phyloP scores from a whole-genome alignment of 805 yeast species.

The Wickerhamiella musiphila region DNA sequence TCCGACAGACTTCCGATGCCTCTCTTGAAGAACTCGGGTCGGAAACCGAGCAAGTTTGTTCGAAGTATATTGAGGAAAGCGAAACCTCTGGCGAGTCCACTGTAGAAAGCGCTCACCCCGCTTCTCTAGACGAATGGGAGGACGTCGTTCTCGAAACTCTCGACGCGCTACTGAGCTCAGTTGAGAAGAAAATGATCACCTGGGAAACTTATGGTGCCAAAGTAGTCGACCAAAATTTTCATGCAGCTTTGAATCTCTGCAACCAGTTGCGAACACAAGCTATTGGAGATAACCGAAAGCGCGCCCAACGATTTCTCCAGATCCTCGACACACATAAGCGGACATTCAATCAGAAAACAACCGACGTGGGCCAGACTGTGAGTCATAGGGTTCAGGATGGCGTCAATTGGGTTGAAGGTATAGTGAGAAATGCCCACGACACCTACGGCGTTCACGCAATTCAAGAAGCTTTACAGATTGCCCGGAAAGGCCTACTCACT shows the following conservation, averaged over 20 bases:
- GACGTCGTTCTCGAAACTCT: conserved; percentile 4
- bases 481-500: conserved; percentile 35
- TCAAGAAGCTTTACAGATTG: conserved; percentile 14
- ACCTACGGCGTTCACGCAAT: conserved; percentile 14
- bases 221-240: conserved; percentile 19
- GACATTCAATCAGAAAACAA: conserved; percentile 4
- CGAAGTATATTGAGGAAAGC: no score
- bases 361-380: conserved; percentile 11
- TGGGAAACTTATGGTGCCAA: conserved; percentile 21
- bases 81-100: no score
- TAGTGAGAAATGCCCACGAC: conserved; percentile 20
- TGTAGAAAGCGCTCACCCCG: no score
- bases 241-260: conserved; percentile 16
- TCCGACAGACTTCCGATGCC: no score
- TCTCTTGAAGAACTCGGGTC: no score
- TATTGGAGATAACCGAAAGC: conserved; percentile 19
- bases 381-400: conserved; percentile 16
- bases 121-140: conserved; percentile 3
- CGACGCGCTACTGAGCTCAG: conserved; percentile 2
- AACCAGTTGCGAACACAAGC: conserved; percentile 18
- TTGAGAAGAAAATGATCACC: conserved; percentile 16
- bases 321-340: conserved; percentile 17
- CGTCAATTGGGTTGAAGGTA: conserved; percentile 20
- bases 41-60: no score
- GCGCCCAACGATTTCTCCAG: conserved; percentile 20